phyloP scores from a whole-genome alignment of 169 alveolate genomes.

The Hepatocystis sp. region DNA sequence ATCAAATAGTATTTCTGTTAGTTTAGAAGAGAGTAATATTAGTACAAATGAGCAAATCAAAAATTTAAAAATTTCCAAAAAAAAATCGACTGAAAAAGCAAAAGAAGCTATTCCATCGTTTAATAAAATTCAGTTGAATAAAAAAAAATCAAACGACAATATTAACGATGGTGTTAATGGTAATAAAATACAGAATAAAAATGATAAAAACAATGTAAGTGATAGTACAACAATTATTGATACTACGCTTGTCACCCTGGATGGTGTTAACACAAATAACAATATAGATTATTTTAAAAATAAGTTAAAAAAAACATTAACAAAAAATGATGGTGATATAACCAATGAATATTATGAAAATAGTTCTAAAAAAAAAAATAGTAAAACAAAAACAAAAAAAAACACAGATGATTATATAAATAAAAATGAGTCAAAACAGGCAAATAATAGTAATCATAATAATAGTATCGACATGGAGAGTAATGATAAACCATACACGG shows the following conservation, averaged over 20 bases:
- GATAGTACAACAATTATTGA: conserved; percentile 3
- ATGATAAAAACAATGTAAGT: conserved; percentile 2
- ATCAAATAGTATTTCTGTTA: conserved; percentile 1
- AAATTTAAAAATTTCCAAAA: conserved; percentile 10
- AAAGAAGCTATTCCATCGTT: conserved; percentile 16
- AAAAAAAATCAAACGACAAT: too few relatives aligned
- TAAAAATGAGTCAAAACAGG: conserved; percentile 44
- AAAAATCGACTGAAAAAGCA: conserved; percentile 19
- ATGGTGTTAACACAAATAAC: too few relatives aligned
- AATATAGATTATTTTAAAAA: conserved; percentile 3
- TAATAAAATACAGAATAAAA: conserved; percentile 1
- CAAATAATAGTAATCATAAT: too few relatives aligned
- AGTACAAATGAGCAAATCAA: background rate
- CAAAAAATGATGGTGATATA: conserved; percentile 10
- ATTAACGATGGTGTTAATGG: too few relatives aligned
- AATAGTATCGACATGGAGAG: conserved; percentile 21
- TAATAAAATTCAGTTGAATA: conserved; percentile 18
- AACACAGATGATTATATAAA: conserved; percentile 30
- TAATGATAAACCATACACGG: too few relatives aligned
- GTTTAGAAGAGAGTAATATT: conserved; percentile 7
- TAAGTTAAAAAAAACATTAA: conserved; percentile 21
- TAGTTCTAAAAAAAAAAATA: conserved; percentile 17
- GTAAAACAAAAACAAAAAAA: conserved; percentile 14
- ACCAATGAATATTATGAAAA: conserved; percentile 20
- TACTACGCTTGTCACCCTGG: too few relatives aligned